Conservation (phyloP, 73 alveolate genomes). For the Uronychia binucleata region DNA sequence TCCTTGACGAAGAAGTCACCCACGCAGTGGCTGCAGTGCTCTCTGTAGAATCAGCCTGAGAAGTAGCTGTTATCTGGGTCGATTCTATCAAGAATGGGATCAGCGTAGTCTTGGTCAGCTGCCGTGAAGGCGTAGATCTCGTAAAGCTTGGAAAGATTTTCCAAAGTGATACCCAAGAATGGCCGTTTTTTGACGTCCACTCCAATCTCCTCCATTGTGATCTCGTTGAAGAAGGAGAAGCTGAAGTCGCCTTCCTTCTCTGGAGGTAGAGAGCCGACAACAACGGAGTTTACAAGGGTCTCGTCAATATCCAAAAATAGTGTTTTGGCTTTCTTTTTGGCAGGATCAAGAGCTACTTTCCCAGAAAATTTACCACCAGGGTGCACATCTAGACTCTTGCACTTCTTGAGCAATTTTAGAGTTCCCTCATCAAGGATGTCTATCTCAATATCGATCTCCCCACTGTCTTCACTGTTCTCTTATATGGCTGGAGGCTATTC, state of each 20-base stretch:
- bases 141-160: background rate
- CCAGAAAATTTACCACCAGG: no score
- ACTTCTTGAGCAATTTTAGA: no score
- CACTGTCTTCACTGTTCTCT: no score
- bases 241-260: background rate
- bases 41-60: slow-evolving; percentile 7
- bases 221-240: background rate
- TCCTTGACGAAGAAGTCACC: slow-evolving; percentile 25
- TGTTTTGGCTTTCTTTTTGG: no score
- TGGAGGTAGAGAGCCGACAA: background rate
- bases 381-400: no score
- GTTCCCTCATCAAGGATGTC: no score
- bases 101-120: slow-evolving; percentile 35
- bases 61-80: slow-evolving; percentile 23
- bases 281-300: background rate
- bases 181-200: background rate
- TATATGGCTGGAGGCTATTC: no score
- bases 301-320: background rate
- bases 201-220: background rate
- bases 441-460: no score
- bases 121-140: slow-evolving; percentile 48
- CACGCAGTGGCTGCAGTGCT: slow-evolving; percentile 14
- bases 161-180: background rate
- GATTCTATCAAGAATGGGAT: slow-evolving; percentile 22
- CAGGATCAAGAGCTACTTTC: no score